Evolutionary conservation across 305 asterid species (phyloP).

Genomic region (Salvia sclarea): DNA sequence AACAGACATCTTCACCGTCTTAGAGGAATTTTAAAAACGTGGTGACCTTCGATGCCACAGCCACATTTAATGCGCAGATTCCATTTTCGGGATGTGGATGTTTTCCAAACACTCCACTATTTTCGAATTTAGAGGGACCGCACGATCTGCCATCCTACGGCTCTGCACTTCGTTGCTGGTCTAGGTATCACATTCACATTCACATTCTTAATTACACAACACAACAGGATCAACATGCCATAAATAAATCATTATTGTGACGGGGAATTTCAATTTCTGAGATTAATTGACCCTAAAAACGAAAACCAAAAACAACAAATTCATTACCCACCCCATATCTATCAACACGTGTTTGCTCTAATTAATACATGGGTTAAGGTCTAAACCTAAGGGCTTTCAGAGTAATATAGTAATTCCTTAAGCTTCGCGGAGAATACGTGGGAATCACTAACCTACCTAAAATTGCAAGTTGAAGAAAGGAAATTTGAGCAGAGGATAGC

Average conservation of each 20-base stretch:
- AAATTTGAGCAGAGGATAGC: slow-evolving; percentile 26
- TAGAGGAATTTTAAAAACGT: slow-evolving; percentile 72
- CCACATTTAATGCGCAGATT: slow-evolving; percentile 90
- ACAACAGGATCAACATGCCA: too few species aligned
- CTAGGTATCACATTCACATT: too few species aligned
- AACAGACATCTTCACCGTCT: slow-evolving; percentile 99
- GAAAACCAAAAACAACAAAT: too few species aligned
- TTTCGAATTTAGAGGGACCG: too few species aligned
- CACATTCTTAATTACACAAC: too few species aligned
- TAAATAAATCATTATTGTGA: too few species aligned
- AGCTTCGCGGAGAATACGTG: background rate
- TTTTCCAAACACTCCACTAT: slow-evolving; percentile 46
- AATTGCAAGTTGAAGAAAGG: slow-evolving; percentile 30
- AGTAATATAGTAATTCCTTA: background rate
- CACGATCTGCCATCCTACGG: too few species aligned
- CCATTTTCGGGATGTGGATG: slow-evolving; percentile 77
- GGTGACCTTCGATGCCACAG: slow-evolving; percentile 67
- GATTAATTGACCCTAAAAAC: too few species aligned
- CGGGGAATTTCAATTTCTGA: background rate
- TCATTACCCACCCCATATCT: background rate
- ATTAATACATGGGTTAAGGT: background rate
- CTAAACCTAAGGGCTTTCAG: background rate
- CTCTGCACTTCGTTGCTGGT: too few species aligned
- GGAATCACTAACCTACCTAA: slow-evolving; percentile 6
- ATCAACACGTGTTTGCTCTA: background rate